Conservation (phyloP, 2,329 filamentous ascomycete species). For the Lomentospora prolificans region DNA sequence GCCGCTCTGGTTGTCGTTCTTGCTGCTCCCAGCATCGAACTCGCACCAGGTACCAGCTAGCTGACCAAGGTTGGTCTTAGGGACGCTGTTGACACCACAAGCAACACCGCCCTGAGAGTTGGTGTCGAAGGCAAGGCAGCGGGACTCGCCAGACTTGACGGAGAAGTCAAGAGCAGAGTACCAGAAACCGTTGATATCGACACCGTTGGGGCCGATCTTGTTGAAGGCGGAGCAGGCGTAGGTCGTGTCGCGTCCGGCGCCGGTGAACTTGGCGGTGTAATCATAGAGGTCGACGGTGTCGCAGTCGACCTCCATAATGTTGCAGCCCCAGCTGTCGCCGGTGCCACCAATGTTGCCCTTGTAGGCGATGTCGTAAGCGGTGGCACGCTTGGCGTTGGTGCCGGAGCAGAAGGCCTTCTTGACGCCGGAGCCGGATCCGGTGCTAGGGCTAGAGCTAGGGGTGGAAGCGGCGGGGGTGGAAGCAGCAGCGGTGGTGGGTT, state of each 20-base stretch:
- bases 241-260: constrained; percentile 24
- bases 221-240: constrained; percentile 34
- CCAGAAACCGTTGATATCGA: constrained; percentile 40
- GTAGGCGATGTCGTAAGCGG: constrained; percentile 33
- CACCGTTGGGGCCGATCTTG: constrained; percentile 39
- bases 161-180: constrained; percentile 30
- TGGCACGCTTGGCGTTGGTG: constrained; percentile 33
- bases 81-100: constrained; percentile 26
- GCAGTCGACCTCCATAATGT: constrained; percentile 35
- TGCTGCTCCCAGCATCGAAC: constrained; percentile 34
- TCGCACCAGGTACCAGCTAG: constrained; percentile 38
- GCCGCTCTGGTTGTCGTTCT: constrained; percentile 39
- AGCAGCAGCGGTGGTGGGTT: constrained; percentile 5
- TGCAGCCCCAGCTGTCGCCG: constrained; percentile 36
- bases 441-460: constrained; percentile 5
- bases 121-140: constrained; percentile 33
- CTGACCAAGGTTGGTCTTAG: constrained; percentile 28
- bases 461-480: constrained; percentile 13
- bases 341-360: constrained; percentile 37
- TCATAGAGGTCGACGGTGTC: constrained; percentile 29
- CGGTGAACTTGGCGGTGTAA: constrained; percentile 32
- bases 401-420: constrained; percentile 22
- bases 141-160: constrained; percentile 25
- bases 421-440: background rate
- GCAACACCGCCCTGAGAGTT: constrained; percentile 40